Conservation (phyloP, 352 stramenopile species). For the Hyaloperonospora brassicae region DNA sequence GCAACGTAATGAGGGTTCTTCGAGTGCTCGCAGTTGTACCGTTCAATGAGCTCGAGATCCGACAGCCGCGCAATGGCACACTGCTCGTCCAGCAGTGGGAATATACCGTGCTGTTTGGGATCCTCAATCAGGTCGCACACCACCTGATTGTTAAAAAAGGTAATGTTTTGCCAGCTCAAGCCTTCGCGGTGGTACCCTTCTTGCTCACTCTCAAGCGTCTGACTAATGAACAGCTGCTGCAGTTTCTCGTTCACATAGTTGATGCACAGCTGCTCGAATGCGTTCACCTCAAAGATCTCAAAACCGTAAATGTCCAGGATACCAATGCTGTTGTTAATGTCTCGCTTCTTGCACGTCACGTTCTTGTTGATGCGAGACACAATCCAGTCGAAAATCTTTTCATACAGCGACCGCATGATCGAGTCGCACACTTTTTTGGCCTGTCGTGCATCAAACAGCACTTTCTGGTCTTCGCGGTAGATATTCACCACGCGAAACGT, state of each 20-base stretch:
- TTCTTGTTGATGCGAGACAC: constrained; percentile 81
- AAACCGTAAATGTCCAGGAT: constrained; percentile 89
- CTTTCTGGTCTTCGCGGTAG: constrained; percentile 66
- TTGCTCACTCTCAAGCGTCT: constrained; percentile 74
- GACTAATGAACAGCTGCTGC: constrained; percentile 82
- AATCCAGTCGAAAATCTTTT: constrained; percentile 88
- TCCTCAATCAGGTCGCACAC: constrained; percentile 86
- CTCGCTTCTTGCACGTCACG: constrained; percentile 49
- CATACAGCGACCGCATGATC: constrained; percentile 82
- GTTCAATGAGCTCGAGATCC: constrained; percentile 68
- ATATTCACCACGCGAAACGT: constrained; percentile 78
- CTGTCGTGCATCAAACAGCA: constrained; percentile 65
- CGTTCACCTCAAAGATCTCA: constrained; percentile 87
- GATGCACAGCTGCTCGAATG: constrained; percentile 87
- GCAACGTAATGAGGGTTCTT: constrained; percentile 69
- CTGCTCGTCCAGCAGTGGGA: constrained; percentile 75
- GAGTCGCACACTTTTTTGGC: constrained; percentile 80
- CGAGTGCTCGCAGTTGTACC: constrained; percentile 62
- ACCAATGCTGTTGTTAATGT: constrained; percentile 74
- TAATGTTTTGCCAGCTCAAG: constrained; percentile 65
- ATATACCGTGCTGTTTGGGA: constrained; percentile 72
- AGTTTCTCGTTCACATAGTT: constrained; percentile 89
- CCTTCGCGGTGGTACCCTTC: constrained; percentile 71
- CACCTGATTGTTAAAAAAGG: constrained; percentile 85
- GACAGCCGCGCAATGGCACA: constrained; percentile 63